A percentile compares a stretch with the other conserved stretches of the same genome.
Conservation (phyloP, 1,284 basidiomycete species). For the Cutaneotrichosporon cutaneum region DNA sequence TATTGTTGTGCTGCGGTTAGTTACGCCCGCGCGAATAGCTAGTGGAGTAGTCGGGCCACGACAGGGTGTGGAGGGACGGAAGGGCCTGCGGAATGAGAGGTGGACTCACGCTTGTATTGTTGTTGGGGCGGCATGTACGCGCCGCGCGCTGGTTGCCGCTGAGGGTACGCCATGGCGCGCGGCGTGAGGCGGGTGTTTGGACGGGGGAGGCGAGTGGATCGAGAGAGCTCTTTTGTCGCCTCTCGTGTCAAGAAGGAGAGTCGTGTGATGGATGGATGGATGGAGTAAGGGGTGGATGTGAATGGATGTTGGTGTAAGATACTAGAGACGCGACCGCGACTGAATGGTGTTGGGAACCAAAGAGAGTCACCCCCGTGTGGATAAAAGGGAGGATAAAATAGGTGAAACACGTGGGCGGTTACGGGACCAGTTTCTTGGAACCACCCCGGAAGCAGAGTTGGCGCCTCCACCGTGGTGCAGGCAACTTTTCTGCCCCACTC, state of each 20-base stretch:
- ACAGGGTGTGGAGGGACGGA: background rate
- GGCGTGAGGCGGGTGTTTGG: background rate
- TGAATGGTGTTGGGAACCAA: background rate
- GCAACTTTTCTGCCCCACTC: background rate
- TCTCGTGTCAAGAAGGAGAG: background rate
- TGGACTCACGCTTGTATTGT: slow-evolving; percentile 14
- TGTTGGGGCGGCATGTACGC: background rate
- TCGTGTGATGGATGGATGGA: background rate
- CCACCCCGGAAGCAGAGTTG: too few relatives aligned
- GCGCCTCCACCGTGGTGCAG: too few relatives aligned
- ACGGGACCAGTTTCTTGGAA: too few relatives aligned
- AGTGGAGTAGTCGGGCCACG: background rate
- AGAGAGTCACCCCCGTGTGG: background rate
- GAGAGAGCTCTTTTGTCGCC: background rate
- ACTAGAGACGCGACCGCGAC: background rate
- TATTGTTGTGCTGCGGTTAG: background rate
- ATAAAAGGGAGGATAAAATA: background rate
- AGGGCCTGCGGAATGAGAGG: background rate
- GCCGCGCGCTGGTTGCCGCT: background rate
- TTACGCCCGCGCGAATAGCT: background rate
- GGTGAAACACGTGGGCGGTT: background rate
- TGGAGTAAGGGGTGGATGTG: background rate
- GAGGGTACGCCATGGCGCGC: background rate
- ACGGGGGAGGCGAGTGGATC: too few relatives aligned
- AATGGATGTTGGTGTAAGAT: background rate